These are phyloP conservation scores for Coemansia erecta DNA, from an alignment of 192 early-diverging fungal species.

Conservation along the genomic window DNA sequence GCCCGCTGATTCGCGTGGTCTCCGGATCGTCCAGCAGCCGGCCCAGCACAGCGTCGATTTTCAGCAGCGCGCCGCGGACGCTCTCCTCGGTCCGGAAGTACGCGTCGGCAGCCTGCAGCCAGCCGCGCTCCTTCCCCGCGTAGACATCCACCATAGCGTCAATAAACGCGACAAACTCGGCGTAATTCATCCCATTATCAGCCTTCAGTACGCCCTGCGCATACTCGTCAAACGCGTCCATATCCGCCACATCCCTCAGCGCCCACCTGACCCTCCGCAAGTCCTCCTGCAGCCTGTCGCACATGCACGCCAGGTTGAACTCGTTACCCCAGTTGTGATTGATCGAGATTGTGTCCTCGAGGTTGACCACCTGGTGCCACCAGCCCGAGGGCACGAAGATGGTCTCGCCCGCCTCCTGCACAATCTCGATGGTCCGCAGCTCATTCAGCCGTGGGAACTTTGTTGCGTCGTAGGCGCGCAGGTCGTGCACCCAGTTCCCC, in stretches of 20 bases:
- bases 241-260: conserved; percentile 56
- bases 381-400: conserved; percentile 73
- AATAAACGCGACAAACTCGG: conserved; percentile 29
- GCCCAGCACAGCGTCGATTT: conserved; percentile 14
- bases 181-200: conserved; percentile 35
- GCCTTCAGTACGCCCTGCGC: conserved; percentile 35
- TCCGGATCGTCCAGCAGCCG: conserved; percentile 17
- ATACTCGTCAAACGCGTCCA: conserved; percentile 35
- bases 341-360: conserved; percentile 70
- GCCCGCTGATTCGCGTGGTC: conserved; percentile 3
- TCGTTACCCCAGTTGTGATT: conserved; percentile 78
- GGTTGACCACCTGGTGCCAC: conserved; percentile 73
- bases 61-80: conserved; percentile 10
- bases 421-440: conserved; percentile 53
- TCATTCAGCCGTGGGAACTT: conserved; percentile 55
- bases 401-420: conserved; percentile 64
- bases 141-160: conserved; percentile 14
- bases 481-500: conserved; percentile 60
- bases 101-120: conserved; percentile 6
- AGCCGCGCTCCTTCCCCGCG: neutral
- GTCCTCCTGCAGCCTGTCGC: conserved; percentile 50
- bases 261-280: conserved; percentile 52
- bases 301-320: conserved; percentile 54
- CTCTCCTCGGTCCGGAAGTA: conserved; percentile 19
- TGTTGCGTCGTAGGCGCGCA: conserved; percentile 47